Conservation (phyloP, 1,139 yeast genomes). For the Hemisphaericaspora xylofermentans region DNA sequence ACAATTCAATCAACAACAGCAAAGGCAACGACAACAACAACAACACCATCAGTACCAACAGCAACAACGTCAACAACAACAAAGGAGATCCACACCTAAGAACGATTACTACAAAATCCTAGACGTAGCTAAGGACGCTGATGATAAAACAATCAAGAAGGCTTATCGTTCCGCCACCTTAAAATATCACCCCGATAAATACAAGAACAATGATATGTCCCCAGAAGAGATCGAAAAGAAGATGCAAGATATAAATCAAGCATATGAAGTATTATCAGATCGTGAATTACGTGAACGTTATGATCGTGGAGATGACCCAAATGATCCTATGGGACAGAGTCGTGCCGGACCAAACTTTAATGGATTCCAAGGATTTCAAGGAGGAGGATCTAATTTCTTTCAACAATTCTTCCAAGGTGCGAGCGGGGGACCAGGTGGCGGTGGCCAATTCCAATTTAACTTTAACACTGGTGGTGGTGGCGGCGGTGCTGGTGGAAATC, state of each 20-base stretch:
- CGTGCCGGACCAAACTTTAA: conserved; percentile 11
- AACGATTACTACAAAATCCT: conserved; percentile 82
- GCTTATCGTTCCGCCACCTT: conserved; percentile 80
- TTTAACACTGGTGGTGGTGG: too few species aligned
- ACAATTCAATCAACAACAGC: conserved; percentile 51
- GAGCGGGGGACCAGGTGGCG: conserved; percentile 10
- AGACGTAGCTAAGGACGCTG: conserved; percentile 67
- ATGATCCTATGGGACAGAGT: conserved; percentile 33
- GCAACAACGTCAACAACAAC: conserved; percentile 29
- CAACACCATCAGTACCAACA: conserved; percentile 47
- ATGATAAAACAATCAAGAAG: conserved; percentile 69
- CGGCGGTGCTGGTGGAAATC: conserved; percentile 4
- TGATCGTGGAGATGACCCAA: conserved; percentile 67
- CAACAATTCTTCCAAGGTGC: conserved; percentile 16
- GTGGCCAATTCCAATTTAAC: conserved; percentile 5
- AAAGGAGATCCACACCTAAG: conserved; percentile 40
- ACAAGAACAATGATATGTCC: conserved; percentile 61
- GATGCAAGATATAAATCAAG: conserved; percentile 92
- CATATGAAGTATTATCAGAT: conserved; percentile 81
- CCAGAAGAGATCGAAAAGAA: conserved; percentile 75
- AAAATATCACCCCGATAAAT: conserved; percentile 89
- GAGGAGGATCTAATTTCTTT: conserved; percentile 19
- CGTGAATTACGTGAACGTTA: conserved; percentile 63
- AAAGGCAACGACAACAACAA: conserved; percentile 36
- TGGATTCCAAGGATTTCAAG: conserved; percentile 12